A percentile compares a stretch with the other conserved stretches of the same genome.
Evolutionary conservation across 352 stramenopile species (phyloP).

Genomic region (Albugo laibachii): DNA sequence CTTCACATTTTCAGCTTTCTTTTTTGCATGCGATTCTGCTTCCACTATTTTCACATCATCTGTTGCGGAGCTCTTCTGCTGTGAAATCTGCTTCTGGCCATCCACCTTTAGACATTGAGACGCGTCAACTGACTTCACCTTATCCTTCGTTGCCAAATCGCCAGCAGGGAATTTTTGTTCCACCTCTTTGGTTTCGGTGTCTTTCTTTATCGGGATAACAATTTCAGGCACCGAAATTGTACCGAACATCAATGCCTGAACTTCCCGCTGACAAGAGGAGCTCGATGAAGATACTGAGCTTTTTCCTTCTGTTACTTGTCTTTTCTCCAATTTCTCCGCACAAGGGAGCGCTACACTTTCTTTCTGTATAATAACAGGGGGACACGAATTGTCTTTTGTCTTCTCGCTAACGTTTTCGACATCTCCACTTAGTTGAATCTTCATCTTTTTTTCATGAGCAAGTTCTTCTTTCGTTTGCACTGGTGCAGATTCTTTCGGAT

Average conservation of each 20-base stretch:
- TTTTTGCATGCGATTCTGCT: neutral
- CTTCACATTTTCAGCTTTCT: slow-evolving; percentile 8
- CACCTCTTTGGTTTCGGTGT: slow-evolving; percentile 4
- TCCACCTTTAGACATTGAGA: neutral
- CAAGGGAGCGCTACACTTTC: no score
- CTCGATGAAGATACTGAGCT: neutral
- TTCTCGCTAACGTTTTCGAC: no score
- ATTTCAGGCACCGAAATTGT: neutral
- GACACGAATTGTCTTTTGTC: no score
- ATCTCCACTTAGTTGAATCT: no score
- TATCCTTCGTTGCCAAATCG: neutral
- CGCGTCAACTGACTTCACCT: neutral
- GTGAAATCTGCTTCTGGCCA: neutral
- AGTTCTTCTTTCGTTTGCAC: slow-evolving; percentile 9
- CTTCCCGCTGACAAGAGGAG: no score
- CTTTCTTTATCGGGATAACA: neutral
- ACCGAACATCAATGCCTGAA: slow-evolving; percentile 1
- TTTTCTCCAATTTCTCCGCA: no score
- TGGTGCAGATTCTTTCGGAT: slow-evolving; percentile 4
- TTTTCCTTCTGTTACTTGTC: neutral
- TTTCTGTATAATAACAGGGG: no score
- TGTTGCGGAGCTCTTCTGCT: slow-evolving; percentile 1
- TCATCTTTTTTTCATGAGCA: neutral
- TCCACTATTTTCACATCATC: slow-evolving; percentile 1
- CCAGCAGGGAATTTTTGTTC: neutral